Evolutionary conservation across 2,329 filamentous ascomycete genomes (phyloP).

Genomic region (Cladophialophora bantiana): DNA sequence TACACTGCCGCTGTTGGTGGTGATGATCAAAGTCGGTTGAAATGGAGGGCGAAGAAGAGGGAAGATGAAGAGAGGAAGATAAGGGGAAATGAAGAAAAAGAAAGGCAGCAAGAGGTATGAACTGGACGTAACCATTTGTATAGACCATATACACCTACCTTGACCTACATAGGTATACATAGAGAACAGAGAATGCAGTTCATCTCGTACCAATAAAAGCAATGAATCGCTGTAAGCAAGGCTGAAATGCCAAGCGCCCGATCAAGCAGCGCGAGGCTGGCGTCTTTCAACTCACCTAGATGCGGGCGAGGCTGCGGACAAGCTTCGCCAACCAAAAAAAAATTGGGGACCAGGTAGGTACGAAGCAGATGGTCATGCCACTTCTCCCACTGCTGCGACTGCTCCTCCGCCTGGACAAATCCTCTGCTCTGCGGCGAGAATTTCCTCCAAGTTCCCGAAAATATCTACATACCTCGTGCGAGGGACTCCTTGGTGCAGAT

Average conservation of each 20-base stretch:
- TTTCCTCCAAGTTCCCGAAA: no score
- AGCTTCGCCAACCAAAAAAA: neutral
- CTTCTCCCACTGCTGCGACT: neutral
- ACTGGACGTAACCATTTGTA: neutral
- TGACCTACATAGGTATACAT: neutral
- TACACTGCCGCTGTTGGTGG: slow-evolving; percentile 13
- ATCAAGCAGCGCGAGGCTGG: neutral
- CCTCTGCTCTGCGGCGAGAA: no score
- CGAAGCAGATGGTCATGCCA: neutral
- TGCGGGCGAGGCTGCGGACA: neutral
- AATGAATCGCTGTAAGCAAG: neutral
- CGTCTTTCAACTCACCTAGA: neutral
- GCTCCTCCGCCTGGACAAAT: neutral
- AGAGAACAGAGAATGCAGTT: neutral
- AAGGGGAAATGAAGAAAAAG: neutral
- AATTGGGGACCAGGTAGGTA: neutral
- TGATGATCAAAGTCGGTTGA: slow-evolving; percentile 10
- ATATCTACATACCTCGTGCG: no score
- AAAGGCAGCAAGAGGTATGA: neutral
- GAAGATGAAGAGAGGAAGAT: slow-evolving; percentile 11
- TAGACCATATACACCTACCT: neutral
- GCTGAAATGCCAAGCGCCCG: neutral
- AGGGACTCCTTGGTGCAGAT: no score
- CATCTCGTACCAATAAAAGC: neutral
- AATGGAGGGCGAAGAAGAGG: slow-evolving; percentile 12